Evolutionary conservation across 495 filamentous ascomycete species (phyloP), one percentile per base, ranked within the genome.

Genomic region (Trichoderma reesei): DNA sequence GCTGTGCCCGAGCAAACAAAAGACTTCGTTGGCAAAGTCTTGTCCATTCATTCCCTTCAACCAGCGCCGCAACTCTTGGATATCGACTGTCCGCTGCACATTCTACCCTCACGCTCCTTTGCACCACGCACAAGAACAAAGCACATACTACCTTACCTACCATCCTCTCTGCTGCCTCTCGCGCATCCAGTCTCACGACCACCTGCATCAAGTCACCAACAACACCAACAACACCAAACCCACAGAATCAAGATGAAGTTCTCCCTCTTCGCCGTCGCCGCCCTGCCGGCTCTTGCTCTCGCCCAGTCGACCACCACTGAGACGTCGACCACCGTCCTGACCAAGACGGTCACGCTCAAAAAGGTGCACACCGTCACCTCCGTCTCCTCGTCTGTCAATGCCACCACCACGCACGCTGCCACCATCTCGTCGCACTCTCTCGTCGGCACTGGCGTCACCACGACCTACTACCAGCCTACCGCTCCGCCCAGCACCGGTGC

Each of bases 11-110:
- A 56, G 26, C 3, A 51, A 51, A 34, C 16, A 63, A 39, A 41
- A 78, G 79, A 73, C 79, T 81, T 80, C 80, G 80, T 83, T 83
- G 79, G 80, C 80, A 83, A 78, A 83, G 80, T 81, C 78, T 79
- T 72, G 61, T 56, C 67, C 65, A 67, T 68, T 69, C 70, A 61
- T 66, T 74, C 69, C 67, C 37, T 20, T 63, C 41, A 60, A n/a
- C n/a, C n/a, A n/a, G n/a, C n/a, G n/a, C n/a, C 41, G 62, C 68
- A 66, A 64, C 70, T 66, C 68, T 72, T 74, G 77, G 74, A 68
- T 76, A 79, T 75, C 70, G 72, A 62, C 31, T 62, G 18, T 62
- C 69, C 74, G 73, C 72, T 78, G 72, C 77, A n/a, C 76, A 73
- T 73, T 73, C 73, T 67, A 67, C 59, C 42, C 41, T 67, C 62